Base-by-base conservation (phyloP, 2,329 filamentous ascomycete species). In the Monilinia laxa region DNA sequence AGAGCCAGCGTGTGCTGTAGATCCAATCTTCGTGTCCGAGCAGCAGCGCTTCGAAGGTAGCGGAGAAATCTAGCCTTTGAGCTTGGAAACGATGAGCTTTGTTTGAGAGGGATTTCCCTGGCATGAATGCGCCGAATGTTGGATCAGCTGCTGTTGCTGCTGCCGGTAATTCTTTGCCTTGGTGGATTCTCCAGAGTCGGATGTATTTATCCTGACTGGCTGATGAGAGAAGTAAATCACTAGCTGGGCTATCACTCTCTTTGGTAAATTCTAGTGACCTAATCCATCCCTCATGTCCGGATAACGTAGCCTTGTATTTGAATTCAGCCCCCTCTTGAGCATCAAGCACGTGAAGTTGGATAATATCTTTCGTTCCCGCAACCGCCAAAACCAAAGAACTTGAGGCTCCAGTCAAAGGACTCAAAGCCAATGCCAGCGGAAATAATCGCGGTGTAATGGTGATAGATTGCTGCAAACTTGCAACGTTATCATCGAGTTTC, bases 1-100 rank as follows among this genome's bases (percentile, higher is more conserved):
- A 49, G 76, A 79, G 59, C 77, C 78, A 67, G 81, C 79, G 18
- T 2, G 91, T 89, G 66, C 91, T 96, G 78, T 97, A 98, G 67
- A 99, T 94, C 95, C 95, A 99, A 75, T 99, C 95, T 76, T 99
- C 95, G 75, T 99, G 95, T 11, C 95, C 95, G 3, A 99, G 85
- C 7, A 99, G 84, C 3, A 99, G 82, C 1, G 95, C 95, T 77
- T 99, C 95, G 72, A 99, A 98, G 0, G 93, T 96, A 66, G 97
- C 83, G 9, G 90, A 91, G 77, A 91, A 94, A 71, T 89, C 88
- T 23, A 75, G 65, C 4, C 81, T 81, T 0, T 79, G 81, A 2
- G 85, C 83, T 53, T 85, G 84, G 67, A 99, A 87, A 65, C 86
- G 85, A 76, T 98, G 90, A 0, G 91, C 90, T 79, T 97, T 98